Conservation (phyloP, 73 alveolate species). For the Paramecium biaurelia region DNA sequence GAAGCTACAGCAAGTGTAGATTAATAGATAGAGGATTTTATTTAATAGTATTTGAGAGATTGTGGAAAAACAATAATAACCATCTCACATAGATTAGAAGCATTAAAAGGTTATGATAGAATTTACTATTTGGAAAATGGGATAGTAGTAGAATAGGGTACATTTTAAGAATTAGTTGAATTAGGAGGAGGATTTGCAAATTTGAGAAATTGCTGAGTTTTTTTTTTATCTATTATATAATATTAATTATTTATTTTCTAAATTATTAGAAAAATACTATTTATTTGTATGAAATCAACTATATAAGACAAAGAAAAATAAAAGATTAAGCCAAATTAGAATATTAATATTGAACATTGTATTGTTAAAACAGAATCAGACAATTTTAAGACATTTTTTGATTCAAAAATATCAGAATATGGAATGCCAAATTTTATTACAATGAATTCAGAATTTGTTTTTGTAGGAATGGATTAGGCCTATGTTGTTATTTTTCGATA, state of each 20-base stretch:
- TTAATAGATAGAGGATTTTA: slow-evolving; percentile 86
- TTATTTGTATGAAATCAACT: background rate
- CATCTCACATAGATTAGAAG: slow-evolving; percentile 73
- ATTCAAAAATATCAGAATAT: background rate
- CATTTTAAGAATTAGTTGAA: background rate
- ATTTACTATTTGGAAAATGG: slow-evolving; percentile 72
- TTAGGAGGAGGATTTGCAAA: background rate
- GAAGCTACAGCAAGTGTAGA: slow-evolving; percentile 99
- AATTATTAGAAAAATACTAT: background rate
- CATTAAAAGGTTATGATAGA: slow-evolving; percentile 66
- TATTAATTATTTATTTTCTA: background rate
- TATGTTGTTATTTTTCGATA: background rate
- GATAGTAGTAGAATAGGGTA: background rate
- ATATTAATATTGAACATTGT: background rate
- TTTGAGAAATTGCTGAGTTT: background rate
- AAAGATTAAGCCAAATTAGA: background rate
- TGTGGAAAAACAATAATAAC: slow-evolving; percentile 64
- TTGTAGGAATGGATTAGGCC: background rate
- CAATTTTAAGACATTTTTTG: background rate
- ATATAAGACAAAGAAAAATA: background rate
- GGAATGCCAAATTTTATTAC: background rate
- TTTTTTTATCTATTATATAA: background rate
- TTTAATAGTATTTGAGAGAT: slow-evolving; percentile 77
- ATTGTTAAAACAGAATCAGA: background rate
- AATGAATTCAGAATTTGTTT: background rate